Base-by-base conservation (phyloP, 495 filamentous ascomycete genomes). In the Mycothermus thermophilus region DNA sequence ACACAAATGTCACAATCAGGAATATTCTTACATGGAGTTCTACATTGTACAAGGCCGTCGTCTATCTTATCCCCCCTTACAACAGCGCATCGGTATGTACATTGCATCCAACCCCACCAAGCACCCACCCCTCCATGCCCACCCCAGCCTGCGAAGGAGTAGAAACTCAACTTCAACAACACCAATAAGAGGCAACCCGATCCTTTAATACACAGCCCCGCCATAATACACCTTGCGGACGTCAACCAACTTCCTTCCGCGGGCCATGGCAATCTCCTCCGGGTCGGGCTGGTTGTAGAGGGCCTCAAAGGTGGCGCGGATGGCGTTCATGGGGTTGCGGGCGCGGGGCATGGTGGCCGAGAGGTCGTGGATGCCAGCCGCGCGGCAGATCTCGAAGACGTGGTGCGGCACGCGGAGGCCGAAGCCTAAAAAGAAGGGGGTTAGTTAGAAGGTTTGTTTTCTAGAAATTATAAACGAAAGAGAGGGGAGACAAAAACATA, bases 151-250 rank as follows among this genome's bases (percentile, higher is more conserved):
- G n/a, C n/a, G n/a, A n/a, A n/a, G n/a, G n/a, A n/a, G n/a, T n/a
- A n/a, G n/a, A n/a, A n/a, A n/a, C n/a, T n/a, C n/a, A n/a, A n/a
- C n/a, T n/a, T n/a, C n/a, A n/a, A n/a, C n/a, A n/a, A n/a, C n/a
- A n/a, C n/a, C n/a, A n/a, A n/a, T n/a, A n/a, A n/a, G n/a, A n/a
- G n/a, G n/a, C n/a, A n/a, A n/a, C n/a, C n/a, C n/a, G n/a, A n/a
- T n/a, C n/a, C n/a, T 25, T 48, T 55, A 63, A 24, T 64, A 69
- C 47, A 75, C 66, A 53, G 69, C 70, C 8, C 87, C 86, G 12
- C 80, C 83, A 63, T 95, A 96, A 63, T 99, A 99, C 49, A 96
- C 90, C 67, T 86, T 95, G 49, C 90, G 67, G 30, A 87, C 79
- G 66, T 97, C 90, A 12, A 96, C 85, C 44, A 97, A 58, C 70